Conservation (phyloP, 164 flowering plant species). For the Vitis amurensis region DNA sequence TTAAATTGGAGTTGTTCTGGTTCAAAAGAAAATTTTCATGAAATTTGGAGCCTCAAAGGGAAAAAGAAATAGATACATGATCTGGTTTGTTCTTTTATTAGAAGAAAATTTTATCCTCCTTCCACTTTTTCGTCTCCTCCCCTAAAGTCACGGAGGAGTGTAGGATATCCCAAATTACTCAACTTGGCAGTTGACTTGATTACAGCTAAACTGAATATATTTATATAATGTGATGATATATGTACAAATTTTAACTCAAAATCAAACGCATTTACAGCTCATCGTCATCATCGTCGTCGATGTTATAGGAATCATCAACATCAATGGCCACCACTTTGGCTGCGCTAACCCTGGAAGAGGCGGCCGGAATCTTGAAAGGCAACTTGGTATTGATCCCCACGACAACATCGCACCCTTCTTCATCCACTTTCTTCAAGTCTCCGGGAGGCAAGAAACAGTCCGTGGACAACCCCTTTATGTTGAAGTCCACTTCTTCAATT, state of each 20-base stretch:
- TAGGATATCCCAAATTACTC: background rate
- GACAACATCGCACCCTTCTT: constrained; percentile 19
- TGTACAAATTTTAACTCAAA: constrained; percentile 6
- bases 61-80: no score
- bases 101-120: no score
- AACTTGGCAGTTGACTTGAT: background rate
- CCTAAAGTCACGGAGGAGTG: no score
- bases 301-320: constrained; percentile 28
- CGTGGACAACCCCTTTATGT: constrained; percentile 74
- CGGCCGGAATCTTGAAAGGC: constrained; percentile 26
- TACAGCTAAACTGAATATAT: background rate
- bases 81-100: no score
- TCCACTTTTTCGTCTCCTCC: no score
- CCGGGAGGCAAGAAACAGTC: constrained; percentile 88
- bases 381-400: constrained; percentile 14
- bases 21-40: no score
- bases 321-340: constrained; percentile 63
- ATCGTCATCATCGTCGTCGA: background rate
- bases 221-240: background rate
- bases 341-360: constrained; percentile 32
- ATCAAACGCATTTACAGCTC: constrained; percentile 14
- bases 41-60: no score
- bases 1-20: no score
- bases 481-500: constrained; percentile 86
- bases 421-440: constrained; percentile 71